A percentile compares a stretch with the other conserved stretches of the same genome.
phyloP scores from a whole-genome alignment of 1,284 basidiomycete species.

The Volvariella volvacea region DNA sequence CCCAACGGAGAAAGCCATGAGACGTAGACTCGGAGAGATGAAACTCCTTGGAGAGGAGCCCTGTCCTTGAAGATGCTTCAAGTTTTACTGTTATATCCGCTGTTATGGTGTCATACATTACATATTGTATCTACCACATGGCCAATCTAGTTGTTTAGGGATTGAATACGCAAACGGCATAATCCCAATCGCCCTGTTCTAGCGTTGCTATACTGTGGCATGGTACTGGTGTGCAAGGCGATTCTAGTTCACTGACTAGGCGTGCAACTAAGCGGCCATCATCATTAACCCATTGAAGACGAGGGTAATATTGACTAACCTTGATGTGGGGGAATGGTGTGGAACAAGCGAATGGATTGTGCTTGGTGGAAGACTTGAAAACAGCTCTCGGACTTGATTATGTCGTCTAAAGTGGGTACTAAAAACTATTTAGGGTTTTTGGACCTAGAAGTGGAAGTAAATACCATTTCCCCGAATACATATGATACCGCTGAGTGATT shows the following conservation, averaged over 20 bases:
- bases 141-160: no score
- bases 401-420: background rate
- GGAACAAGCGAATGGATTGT: slow-evolving; percentile 41
- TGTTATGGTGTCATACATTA: background rate
- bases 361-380: slow-evolving; percentile 14
- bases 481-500: slow-evolving; percentile 34
- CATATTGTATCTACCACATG: background rate
- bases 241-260: no score
- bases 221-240: slow-evolving; percentile 49
- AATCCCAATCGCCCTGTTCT: slow-evolving; percentile 47
- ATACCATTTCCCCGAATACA: slow-evolving; percentile 34
- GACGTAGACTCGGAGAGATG: slow-evolving; percentile 75
- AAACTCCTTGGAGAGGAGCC: slow-evolving; percentile 56
- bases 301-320: no score
- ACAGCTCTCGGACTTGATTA: background rate
- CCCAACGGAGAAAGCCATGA: slow-evolving; percentile 83
- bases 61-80: slow-evolving; percentile 37
- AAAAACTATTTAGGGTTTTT: background rate
- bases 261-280: no score
- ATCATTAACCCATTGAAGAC: no score
- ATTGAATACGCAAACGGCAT: slow-evolving; percentile 40
- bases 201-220: slow-evolving; percentile 42
- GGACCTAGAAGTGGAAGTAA: background rate
- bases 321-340: slow-evolving; percentile 12
- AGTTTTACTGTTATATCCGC: slow-evolving; percentile 2